phyloP scores from a whole-genome alignment of 192 early-diverging fungal genomes.

The Haplosporangium gracile region DNA sequence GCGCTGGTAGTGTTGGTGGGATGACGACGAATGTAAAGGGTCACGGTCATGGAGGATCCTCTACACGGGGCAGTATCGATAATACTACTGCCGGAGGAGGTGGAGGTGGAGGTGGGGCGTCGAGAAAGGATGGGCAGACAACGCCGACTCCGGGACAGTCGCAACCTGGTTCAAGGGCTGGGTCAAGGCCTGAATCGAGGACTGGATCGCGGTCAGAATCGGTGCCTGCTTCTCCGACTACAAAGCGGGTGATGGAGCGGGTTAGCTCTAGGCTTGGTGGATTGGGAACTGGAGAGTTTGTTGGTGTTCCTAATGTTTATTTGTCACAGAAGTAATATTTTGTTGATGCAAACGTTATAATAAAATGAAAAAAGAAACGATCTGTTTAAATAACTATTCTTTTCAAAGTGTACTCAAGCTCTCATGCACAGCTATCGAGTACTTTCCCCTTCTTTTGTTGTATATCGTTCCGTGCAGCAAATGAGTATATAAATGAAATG shows the following conservation, averaged over 20 bases:
- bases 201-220: conserved; percentile 21
- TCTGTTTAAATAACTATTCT: no score
- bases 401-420: no score
- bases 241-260: conserved; percentile 29
- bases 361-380: no score
- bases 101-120: neutral
- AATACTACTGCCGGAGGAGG: neutral
- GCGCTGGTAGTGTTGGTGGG: neutral
- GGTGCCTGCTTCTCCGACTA: conserved; percentile 18
- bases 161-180: conserved; percentile 9
- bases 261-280: conserved; percentile 16
- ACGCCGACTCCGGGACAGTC: conserved; percentile 15
- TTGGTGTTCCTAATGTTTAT: conserved; percentile 6
- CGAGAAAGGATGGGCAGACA: neutral
- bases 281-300: neutral
- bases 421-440: no score
- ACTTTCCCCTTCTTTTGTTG: no score
- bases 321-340: conserved; percentile 29
- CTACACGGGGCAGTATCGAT: conserved; percentile 12
- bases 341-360: no score
- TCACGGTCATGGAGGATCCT: neutral
- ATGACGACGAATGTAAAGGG: neutral
- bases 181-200: conserved; percentile 11
- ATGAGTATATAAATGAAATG: no score
- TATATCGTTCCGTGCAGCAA: no score